phyloP scores from a whole-genome alignment of 2,329 filamentous ascomycete species.

The Diaporthe sp. region DNA sequence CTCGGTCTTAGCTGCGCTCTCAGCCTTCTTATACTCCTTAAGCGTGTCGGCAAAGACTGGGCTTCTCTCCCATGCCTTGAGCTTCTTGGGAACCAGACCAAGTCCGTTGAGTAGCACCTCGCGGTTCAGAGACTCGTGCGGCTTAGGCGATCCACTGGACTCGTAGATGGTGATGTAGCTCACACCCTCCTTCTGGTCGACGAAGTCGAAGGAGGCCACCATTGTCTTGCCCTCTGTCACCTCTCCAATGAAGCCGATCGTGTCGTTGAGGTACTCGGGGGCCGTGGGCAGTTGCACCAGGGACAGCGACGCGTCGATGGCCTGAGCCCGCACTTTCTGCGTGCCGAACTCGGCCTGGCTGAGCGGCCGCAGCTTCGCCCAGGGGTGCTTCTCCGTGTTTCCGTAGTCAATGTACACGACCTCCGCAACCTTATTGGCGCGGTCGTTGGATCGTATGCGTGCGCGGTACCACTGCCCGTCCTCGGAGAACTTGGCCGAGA shows the following conservation, averaged over 20 bases:
- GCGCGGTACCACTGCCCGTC: constrained; percentile 97
- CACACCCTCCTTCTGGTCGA: constrained; percentile 82
- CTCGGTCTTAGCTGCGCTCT: constrained; percentile 85
- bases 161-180: constrained; percentile 92
- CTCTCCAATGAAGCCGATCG: constrained; percentile 81
- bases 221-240: constrained; percentile 81
- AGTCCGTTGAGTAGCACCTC: constrained; percentile 87
- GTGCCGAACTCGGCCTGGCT: constrained; percentile 82
- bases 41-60: constrained; percentile 78
- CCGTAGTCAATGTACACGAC: constrained; percentile 97
- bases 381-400: constrained; percentile 90
- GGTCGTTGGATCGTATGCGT: constrained; percentile 91
- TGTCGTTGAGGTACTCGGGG: constrained; percentile 86
- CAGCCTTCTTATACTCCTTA: constrained; percentile 78
- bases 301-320: constrained; percentile 86
- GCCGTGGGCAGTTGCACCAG: constrained; percentile 90
- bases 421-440: constrained; percentile 88
- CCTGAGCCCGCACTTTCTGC: constrained; percentile 88
- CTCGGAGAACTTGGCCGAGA: constrained; percentile 90
- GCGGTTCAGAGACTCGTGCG: constrained; percentile 87
- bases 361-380: constrained; percentile 86
- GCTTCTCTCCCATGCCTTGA: constrained; percentile 90
- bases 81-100: constrained; percentile 91
- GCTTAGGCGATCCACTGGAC: constrained; percentile 70
- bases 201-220: constrained; percentile 91